Percentiles rank a stretch among this genome's conserved stretches.
Conservation (phyloP, 2,329 filamentous ascomycete species). For the Lecanicillium sp. region DNA sequence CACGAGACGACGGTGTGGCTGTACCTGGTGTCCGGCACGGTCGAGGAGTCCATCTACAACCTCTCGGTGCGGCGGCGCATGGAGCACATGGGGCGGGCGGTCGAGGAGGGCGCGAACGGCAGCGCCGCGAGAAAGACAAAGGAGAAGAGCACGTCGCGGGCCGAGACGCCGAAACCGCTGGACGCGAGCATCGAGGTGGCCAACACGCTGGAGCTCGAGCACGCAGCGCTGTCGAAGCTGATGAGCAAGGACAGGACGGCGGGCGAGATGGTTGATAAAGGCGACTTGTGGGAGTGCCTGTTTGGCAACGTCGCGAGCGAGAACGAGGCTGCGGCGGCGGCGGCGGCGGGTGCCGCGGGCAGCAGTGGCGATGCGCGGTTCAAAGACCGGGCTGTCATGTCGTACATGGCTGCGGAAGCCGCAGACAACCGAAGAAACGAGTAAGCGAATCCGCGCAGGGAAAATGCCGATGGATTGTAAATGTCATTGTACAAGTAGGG, state of each 20-base stretch:
- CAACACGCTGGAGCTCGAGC: slow-evolving; percentile 77
- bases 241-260: slow-evolving; percentile 63
- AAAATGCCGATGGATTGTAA: not conserved
- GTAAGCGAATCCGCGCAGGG: not conserved
- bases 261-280: slow-evolving; percentile 72
- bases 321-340: not conserved
- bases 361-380: slow-evolving; percentile 23
- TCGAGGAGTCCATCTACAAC: slow-evolving; percentile 88
- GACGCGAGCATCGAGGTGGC: slow-evolving; percentile 69
- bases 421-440: slow-evolving; percentile 29
- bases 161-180: slow-evolving; percentile 40
- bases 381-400: slow-evolving; percentile 14
- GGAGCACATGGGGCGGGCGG: slow-evolving; percentile 58
- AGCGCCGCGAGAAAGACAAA: slow-evolving; percentile 26
- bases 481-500: not conserved
- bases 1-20: slow-evolving; percentile 90
- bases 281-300: slow-evolving; percentile 83
- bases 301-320: slow-evolving; percentile 53
- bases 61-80: slow-evolving; percentile 74
- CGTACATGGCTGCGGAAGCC: slow-evolving; percentile 41
- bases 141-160: slow-evolving; percentile 25
- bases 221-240: slow-evolving; percentile 62
- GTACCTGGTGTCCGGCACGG: slow-evolving; percentile 83
- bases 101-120: not conserved
- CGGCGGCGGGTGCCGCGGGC: slow-evolving; percentile 26